Conservation (phyloP, 2,329 filamentous ascomycete species). For the Fusarium austroafricanum region DNA sequence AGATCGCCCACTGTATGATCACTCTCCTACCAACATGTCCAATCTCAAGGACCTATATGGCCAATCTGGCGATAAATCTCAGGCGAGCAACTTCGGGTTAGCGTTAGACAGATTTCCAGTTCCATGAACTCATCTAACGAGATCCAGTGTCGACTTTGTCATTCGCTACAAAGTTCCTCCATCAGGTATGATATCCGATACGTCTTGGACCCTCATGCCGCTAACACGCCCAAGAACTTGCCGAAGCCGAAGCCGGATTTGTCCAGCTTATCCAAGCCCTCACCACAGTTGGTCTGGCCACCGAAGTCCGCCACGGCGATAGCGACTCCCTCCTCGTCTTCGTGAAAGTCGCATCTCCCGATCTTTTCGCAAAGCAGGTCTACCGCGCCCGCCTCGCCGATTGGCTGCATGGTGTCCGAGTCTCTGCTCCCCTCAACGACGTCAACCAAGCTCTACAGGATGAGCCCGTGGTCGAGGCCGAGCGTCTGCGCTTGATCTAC, state of each 20-base stretch:
- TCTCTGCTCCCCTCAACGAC: conserved; percentile 79
- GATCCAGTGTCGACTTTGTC: conserved; percentile 83
- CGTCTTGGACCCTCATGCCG: neutral
- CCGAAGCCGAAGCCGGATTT: conserved; percentile 79
- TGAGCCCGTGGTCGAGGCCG: conserved; percentile 86
- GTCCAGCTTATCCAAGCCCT: conserved; percentile 81
- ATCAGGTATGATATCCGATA: conserved; percentile 63
- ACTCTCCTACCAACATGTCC: conserved; percentile 47
- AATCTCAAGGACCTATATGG: conserved; percentile 49
- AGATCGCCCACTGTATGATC: conserved; percentile 13
- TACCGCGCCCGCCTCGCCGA: conserved; percentile 91
- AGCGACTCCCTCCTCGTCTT: conserved; percentile 83
- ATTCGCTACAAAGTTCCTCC: conserved; percentile 80
- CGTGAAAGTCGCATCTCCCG: conserved; percentile 79
- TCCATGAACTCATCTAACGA: conserved; percentile 21
- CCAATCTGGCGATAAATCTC: conserved; percentile 44
- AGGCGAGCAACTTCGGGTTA: conserved; percentile 57
- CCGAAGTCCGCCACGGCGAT: conserved; percentile 86
- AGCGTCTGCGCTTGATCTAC: conserved; percentile 88
- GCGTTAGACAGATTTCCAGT: conserved; percentile 16
- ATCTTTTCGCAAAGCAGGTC: conserved; percentile 81
- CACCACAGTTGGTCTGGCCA: conserved; percentile 81
- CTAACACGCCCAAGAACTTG: conserved; percentile 64
- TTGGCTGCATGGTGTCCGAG: conserved; percentile 90
- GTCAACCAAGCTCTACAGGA: conserved; percentile 73